These are phyloP conservation scores for Podospora tetraspora DNA, from an alignment of 495 filamentous ascomycete species.

Conservation along the genomic window DNA sequence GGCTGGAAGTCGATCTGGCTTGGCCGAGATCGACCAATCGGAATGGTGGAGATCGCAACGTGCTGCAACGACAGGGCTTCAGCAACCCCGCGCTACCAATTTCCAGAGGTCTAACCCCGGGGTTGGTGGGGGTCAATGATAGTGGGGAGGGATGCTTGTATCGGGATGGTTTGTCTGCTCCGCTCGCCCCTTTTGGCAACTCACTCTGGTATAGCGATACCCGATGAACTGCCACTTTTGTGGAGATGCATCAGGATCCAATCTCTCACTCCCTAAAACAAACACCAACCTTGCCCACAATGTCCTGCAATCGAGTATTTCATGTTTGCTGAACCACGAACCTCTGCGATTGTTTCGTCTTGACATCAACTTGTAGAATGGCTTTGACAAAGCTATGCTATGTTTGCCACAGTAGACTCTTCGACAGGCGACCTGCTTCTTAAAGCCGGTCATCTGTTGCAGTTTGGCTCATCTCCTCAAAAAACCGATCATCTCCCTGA, in stretches of 20 bases:
- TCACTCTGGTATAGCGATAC: neutral
- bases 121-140: neutral
- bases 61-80: neutral
- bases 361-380: too few species aligned
- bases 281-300: neutral
- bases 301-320: neutral
- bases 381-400: too few species aligned
- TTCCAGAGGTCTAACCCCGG: neutral
- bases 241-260: too few species aligned
- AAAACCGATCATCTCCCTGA: neutral
- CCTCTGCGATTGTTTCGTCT: too few species aligned
- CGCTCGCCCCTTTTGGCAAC: neutral
- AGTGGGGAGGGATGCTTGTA: neutral
- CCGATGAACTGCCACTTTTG: too few species aligned
- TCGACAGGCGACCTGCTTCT: neutral
- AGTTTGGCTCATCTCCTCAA: neutral
- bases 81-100: neutral
- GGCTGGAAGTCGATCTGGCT: neutral
- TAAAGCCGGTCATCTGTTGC: neutral
- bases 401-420: neutral
- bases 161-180: neutral
- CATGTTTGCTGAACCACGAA: too few species aligned
- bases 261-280: too few species aligned
- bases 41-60: neutral
- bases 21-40: neutral